Evolutionary conservation across 345 rosid species (phyloP).

Genomic region (Moringa oleifera): DNA sequence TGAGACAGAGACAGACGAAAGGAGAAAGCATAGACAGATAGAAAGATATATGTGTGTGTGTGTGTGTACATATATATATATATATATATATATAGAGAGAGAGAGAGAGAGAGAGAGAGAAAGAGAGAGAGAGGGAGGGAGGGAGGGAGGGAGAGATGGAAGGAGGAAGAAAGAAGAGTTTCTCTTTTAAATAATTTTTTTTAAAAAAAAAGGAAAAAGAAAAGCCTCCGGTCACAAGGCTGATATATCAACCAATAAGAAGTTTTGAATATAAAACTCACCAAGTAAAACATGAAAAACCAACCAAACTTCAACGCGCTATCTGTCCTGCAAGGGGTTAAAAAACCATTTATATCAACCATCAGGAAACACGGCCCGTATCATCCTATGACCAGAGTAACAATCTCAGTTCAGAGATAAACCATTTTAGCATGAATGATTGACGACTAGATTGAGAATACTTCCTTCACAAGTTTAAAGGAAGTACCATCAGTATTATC

Average conservation of each 20-base stretch:
- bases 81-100: too few relatives aligned
- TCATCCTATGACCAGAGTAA: background rate
- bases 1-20: conserved; percentile 2
- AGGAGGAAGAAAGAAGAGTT: background rate
- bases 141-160: too few relatives aligned
- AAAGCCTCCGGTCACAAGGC: background rate
- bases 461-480: too few relatives aligned
- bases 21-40: conserved; percentile 4
- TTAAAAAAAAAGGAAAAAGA: too few relatives aligned
- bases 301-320: conserved; percentile 92
- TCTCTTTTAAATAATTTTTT: background rate
- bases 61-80: too few relatives aligned
- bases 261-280: conserved; percentile 31
- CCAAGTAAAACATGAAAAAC: conserved; percentile 97
- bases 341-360: conserved; percentile 1
- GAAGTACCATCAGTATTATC: too few relatives aligned
- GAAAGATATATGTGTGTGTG: too few relatives aligned
- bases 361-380: background rate
- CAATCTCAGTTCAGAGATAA: too few relatives aligned
- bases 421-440: background rate
- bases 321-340: conserved; percentile 71
- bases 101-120: too few relatives aligned
- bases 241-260: background rate
- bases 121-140: too few relatives aligned
- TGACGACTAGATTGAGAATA: too few relatives aligned